Evolutionary conservation across 805 yeast genomes (phyloP).

Genomic region (Myxozyma neotropica): DNA sequence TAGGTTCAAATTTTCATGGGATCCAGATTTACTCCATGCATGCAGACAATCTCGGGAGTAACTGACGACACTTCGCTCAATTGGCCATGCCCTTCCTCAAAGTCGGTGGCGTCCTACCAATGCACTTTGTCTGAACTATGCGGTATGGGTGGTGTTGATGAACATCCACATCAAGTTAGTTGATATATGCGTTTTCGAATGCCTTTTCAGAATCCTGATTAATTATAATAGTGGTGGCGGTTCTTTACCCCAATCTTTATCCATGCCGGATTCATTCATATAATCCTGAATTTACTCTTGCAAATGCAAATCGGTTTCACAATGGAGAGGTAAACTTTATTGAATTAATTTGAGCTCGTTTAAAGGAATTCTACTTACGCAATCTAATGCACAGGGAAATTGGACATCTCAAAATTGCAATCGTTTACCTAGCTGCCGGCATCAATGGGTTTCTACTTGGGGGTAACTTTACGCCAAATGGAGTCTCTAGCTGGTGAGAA

Average conservation of each 20-base stretch:
- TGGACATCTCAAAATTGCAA: slow-evolving; percentile 56
- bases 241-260: slow-evolving; percentile 68
- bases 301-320: slow-evolving; percentile 64
- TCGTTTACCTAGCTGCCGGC: slow-evolving; percentile 64
- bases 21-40: slow-evolving; percentile 70
- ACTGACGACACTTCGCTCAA: slow-evolving; percentile 51
- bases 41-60: slow-evolving; percentile 55
- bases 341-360: no score
- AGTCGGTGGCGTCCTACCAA: slow-evolving; percentile 55
- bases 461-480: slow-evolving; percentile 67
- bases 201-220: not conserved
- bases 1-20: slow-evolving; percentile 61
- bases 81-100: slow-evolving; percentile 74
- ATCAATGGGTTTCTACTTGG: slow-evolving; percentile 69
- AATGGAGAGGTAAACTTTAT: slow-evolving; percentile 49
- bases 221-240: slow-evolving; percentile 57
- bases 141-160: slow-evolving; percentile 56
- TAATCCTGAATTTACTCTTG: slow-evolving; percentile 60
- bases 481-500: slow-evolving; percentile 48
- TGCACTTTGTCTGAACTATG: slow-evolving; percentile 63
- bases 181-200: no score
- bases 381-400: slow-evolving; percentile 41
- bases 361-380: no score
- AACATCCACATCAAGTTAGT: slow-evolving; percentile 55
- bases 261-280: slow-evolving; percentile 75